Percentiles rank a stretch among this genome's conserved stretches.
Evolutionary conservation across 495 filamentous ascomycete species (phyloP).

Genomic region (Neurospora sp.): DNA sequence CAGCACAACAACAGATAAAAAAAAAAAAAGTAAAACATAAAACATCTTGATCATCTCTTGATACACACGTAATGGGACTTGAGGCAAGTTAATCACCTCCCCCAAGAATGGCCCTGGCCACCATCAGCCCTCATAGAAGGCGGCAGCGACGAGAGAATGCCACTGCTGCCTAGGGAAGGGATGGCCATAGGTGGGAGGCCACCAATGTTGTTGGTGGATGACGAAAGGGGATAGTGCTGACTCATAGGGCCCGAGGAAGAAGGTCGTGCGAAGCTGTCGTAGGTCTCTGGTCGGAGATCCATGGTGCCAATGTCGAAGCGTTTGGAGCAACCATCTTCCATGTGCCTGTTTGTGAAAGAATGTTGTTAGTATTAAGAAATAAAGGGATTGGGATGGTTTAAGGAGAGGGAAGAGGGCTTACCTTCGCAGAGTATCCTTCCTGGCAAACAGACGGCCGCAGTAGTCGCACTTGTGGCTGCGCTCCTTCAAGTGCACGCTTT

Average conservation of each 20-base stretch:
- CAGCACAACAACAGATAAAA: not conserved
- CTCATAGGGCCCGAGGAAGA: slow-evolving; percentile 15
- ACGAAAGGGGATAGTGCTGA: slow-evolving; percentile 6
- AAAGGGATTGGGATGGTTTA: not conserved
- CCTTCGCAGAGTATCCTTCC: slow-evolving; percentile 78
- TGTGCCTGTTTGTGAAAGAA: slow-evolving; percentile 42
- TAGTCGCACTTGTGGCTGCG: slow-evolving; percentile 60
- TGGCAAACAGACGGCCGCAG: slow-evolving; percentile 64
- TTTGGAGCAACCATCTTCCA: slow-evolving; percentile 71
- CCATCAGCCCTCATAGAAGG: slow-evolving; percentile 20
- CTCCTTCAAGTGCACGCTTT: slow-evolving; percentile 73
- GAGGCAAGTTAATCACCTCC: not conserved
- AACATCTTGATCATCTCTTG: not conserved
- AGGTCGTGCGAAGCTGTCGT: slow-evolving; percentile 17
- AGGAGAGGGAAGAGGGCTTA: slow-evolving; percentile 21
- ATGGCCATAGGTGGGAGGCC: slow-evolving; percentile 35
- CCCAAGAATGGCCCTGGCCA: not conserved
- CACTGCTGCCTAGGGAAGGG: slow-evolving; percentile 25
- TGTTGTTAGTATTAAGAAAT: slow-evolving; percentile 7
- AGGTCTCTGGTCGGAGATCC: slow-evolving; percentile 33
- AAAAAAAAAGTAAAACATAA: not conserved
- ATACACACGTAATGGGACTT: not conserved
- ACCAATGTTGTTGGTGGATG: not conserved
- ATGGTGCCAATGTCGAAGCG: slow-evolving; percentile 49
- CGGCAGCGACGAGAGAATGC: slow-evolving; percentile 26